Evolutionary conservation across 2,329 filamentous ascomycete genomes (phyloP), one percentile per base, ranked within the genome.

Genomic region (Colletotrichum aenigma): DNA sequence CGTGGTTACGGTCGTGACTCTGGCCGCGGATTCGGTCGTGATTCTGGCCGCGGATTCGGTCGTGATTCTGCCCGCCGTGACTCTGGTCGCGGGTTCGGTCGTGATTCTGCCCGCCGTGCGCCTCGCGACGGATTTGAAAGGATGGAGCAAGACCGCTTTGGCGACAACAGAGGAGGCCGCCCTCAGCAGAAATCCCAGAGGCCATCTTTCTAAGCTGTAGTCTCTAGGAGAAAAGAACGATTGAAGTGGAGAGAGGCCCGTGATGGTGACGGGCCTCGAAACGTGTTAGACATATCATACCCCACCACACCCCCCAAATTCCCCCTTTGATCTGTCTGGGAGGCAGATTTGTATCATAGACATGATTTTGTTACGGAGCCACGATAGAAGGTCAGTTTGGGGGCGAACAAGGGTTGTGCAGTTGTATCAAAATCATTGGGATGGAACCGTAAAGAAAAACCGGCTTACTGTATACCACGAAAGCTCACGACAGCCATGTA

Each of bases 61-160:
- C 58, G n/a, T 60, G 56, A 60, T 18, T 12, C 21, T 30, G 56
- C 26, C 10, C 76, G 79, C 9, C 61, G 66, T 62, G 71, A 72
- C 28, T 70, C 77, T 58, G 55, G 55, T 43, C 68, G 77, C 26
- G 76, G 72, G 13, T 74, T 66, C 18, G 76, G 69, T 30, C 71
- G 74, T 77, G 24, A 30, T 18, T 61, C 16, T 34, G 61, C 55
- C 36, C 65, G 68, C 21, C 52, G 76, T 21, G 70, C 66, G 43
- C 71, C 76, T 13, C 66, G 71, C 10, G 77, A 77, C 24, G 67
- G 71, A 21, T 62, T 61, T 28, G 68, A 71, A 34, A 60, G 68
- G 76, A 34, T 61, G 70, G 26, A 68, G 62, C 16, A 66, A 68
- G 67, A 58, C 58, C 65, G 67, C 48, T 68, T 70, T 61, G 70